Evolutionary conservation across 768 basidiomycete genomes (phyloP), one percentile per base, ranked within the genome.

Genomic region (Nevesoporus exiguus): DNA sequence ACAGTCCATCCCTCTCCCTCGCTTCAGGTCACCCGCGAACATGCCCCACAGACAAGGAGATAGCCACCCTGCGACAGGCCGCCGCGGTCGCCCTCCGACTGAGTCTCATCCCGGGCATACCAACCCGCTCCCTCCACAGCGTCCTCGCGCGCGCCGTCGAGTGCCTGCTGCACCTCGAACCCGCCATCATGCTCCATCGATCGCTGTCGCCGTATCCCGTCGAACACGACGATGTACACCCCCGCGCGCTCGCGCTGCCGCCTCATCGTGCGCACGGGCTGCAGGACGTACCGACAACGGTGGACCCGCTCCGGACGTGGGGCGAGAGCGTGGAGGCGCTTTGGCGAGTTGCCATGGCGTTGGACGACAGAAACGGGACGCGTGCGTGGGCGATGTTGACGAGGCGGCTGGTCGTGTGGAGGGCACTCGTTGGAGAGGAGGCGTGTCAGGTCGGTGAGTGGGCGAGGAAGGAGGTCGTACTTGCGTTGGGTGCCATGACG

Each of bases 321-420:
- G 81, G 83, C 0, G 61, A 63, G 22, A 70, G 69, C 19, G 77
- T 86, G 2, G 81, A 85, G 60, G 63, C 62, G 21, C 75, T 91
- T 0, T 70, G 70, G 70, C 62, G 62, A 1, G 62, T 30, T 3
- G 36, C 54, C 22, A 68, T 68, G 68, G 24, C 52, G 1, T 48
- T 70, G 2, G 56, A 52, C 11, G 46, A 54, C 4, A 49, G 17
- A 17, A 56, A 54, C 4, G 51, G 17, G 21, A 56, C 54, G 71
- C 7, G 55, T 67, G 1, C 60, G n/a, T 87, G 86, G 85, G 77
- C 76, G 52, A 66, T 66, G 17, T 63, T 90, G 54, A 84, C 80
- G 2, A 68, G 69, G 33, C 73, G 84, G 53, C 46, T 88, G 56
- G 63, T 90, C 34, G 49, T 83, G 7, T 86, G 83, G 84, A 75